These are phyloP conservation scores for Parathielavia hyrcaniae DNA, from an alignment of 495 filamentous ascomycete genomes.

Conservation along the genomic window DNA sequence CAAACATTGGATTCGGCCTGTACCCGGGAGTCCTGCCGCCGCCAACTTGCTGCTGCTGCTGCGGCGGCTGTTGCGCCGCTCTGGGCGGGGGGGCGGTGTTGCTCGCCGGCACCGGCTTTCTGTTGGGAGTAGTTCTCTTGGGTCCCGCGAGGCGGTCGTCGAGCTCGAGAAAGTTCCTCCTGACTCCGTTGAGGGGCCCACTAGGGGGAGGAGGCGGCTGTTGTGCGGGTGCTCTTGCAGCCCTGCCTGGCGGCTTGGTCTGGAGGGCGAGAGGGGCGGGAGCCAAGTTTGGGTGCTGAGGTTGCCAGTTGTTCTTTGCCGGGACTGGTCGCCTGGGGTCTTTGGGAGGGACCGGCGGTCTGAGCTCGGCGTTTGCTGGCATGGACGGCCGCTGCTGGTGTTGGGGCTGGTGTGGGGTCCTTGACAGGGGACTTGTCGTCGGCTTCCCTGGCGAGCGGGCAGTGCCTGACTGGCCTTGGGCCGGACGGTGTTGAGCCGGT, in stretches of 20 bases:
- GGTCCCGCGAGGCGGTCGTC: too few species aligned
- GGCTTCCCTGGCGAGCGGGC: neutral
- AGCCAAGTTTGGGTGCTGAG: neutral
- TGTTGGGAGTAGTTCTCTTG: neutral
- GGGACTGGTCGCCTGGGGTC: neutral
- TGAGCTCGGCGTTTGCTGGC: neutral
- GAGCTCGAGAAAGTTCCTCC: neutral
- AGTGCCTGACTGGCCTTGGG: neutral
- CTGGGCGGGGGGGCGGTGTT: too few species aligned
- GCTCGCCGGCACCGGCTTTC: neutral
- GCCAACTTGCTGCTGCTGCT: neutral
- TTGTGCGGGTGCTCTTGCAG: neutral
- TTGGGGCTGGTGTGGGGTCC: too few species aligned
- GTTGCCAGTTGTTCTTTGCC: neutral
- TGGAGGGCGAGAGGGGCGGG: neutral
- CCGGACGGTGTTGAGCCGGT: neutral
- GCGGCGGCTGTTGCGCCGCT: neutral
- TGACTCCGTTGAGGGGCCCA: neutral
- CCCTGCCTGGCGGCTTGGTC: neutral
- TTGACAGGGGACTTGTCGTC: neutral
- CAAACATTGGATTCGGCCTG: slow-evolving; percentile 10
- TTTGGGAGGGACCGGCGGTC: neutral
- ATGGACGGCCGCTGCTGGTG: neutral
- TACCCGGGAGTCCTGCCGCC: neutral
- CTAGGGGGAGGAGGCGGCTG: neutral